Evolutionary conservation across 805 yeast species (phyloP).

Genomic region (Yamadazyma akitaensis): DNA sequence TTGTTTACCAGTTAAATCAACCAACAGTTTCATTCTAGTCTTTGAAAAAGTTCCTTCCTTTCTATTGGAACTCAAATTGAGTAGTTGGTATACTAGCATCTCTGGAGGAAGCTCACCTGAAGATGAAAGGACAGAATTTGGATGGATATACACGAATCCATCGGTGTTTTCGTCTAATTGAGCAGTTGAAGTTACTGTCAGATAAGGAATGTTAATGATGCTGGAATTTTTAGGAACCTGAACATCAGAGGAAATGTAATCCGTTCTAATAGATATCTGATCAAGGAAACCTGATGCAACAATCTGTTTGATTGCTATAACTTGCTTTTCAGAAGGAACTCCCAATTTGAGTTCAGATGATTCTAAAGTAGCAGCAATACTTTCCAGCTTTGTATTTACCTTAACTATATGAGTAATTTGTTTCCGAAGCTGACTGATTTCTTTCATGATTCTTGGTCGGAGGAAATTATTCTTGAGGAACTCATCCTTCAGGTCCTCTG

Average conservation of each 20-base stretch:
- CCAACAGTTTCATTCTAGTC: slow-evolving; percentile 70
- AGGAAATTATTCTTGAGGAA: slow-evolving; percentile 65
- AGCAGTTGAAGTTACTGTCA: slow-evolving; percentile 49
- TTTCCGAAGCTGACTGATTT: slow-evolving; percentile 72
- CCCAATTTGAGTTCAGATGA: slow-evolving; percentile 48
- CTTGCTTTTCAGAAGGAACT: slow-evolving; percentile 66
- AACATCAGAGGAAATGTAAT: slow-evolving; percentile 61
- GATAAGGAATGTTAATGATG: slow-evolving; percentile 62
- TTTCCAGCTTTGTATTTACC: slow-evolving; percentile 56
- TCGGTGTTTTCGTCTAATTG: slow-evolving; percentile 40
- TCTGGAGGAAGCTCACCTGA: slow-evolving; percentile 74
- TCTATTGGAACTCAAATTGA: slow-evolving; percentile 48
- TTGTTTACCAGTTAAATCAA: slow-evolving; percentile 71
- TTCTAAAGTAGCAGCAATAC: slow-evolving; percentile 45
- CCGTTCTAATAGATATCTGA: slow-evolving; percentile 84
- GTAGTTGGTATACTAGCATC: slow-evolving; percentile 67
- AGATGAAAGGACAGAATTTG: slow-evolving; percentile 60
- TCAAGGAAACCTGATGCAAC: slow-evolving; percentile 90
- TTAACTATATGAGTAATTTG: slow-evolving; percentile 78
- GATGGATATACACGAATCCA: slow-evolving; percentile 73
- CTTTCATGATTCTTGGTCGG: slow-evolving; percentile 80
- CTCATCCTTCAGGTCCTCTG: slow-evolving; percentile 36
- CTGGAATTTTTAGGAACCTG: slow-evolving; percentile 54
- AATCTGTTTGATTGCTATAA: slow-evolving; percentile 84
- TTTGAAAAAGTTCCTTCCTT: slow-evolving; percentile 38